Conservation (phyloP, 306 rosid genomes). For the Lablab purpureus region DNA sequence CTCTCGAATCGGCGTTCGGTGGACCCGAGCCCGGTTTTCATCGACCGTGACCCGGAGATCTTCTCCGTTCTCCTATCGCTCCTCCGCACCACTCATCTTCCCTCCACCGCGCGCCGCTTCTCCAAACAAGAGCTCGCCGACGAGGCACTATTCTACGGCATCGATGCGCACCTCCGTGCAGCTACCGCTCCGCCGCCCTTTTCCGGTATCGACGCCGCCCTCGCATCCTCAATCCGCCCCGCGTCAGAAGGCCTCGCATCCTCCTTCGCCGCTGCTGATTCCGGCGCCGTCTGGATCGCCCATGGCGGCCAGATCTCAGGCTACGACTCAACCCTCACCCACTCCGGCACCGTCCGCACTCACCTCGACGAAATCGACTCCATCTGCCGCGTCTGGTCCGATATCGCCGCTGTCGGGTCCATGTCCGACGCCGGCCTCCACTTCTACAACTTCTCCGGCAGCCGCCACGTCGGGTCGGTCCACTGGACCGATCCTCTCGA, state of each 20-base stretch:
- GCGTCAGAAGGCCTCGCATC: constrained; percentile 80
- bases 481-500: constrained; percentile 81
- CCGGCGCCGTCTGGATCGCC: constrained; percentile 88
- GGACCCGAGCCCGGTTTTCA: constrained; percentile 71
- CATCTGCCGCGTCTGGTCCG: constrained; percentile 76
- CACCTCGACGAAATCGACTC: constrained; percentile 76
- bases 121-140: constrained; percentile 82
- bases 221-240: constrained; percentile 61
- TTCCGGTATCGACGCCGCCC: constrained; percentile 76
- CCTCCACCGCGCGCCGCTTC: constrained; percentile 72
- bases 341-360: constrained; percentile 68
- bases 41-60: constrained; percentile 92
- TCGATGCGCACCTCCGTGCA: constrained; percentile 67
- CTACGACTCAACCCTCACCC: constrained; percentile 75
- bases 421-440: constrained; percentile 69
- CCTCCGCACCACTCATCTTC: constrained; percentile 77
- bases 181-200: constrained; percentile 72
- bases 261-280: constrained; percentile 59
- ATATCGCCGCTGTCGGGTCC: constrained; percentile 77
- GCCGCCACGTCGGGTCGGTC: constrained; percentile 67
- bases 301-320: constrained; percentile 85
- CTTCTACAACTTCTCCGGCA: constrained; percentile 75
- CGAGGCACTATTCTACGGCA: constrained; percentile 85
- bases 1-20: constrained; percentile 64
- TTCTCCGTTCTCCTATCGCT: constrained; percentile 84